These are phyloP conservation scores for Crithidia acanthocephali DNA, from an alignment of 208 protist genomes.

Conservation along the genomic window DNA sequence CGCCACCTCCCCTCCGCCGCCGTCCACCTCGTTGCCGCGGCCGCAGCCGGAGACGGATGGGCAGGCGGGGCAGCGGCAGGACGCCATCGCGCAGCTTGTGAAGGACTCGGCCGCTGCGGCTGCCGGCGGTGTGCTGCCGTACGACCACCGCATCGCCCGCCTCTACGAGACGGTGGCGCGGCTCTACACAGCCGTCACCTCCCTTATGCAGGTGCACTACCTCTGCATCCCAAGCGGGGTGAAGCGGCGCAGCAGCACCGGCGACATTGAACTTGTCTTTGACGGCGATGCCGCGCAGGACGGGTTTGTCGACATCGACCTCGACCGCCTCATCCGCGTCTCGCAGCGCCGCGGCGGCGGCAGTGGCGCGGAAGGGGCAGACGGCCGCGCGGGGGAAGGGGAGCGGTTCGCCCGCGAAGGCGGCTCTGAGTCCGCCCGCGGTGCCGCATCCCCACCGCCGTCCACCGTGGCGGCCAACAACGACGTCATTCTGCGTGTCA, in stretches of 20 bases:
- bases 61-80: constrained; percentile 24
- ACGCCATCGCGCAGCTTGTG: constrained; percentile 39
- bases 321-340: constrained; percentile 53
- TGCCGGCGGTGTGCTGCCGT: constrained; percentile 42
- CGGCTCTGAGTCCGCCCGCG: neutral
- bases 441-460: constrained; percentile 1
- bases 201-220: constrained; percentile 80
- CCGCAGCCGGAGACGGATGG: neutral
- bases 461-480: constrained; percentile 39
- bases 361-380: neutral
- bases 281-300: constrained; percentile 48
- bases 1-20: neutral
- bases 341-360: constrained; percentile 24
- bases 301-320: constrained; percentile 73
- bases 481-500: constrained; percentile 69
- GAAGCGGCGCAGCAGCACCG: constrained; percentile 43
- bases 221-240: constrained; percentile 55
- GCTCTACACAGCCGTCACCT: constrained; percentile 68
- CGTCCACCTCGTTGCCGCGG: neutral
- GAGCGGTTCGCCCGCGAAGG: constrained; percentile 16
- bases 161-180: constrained; percentile 70
- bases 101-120: constrained; percentile 28
- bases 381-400: neutral
- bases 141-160: constrained; percentile 71
- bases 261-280: constrained; percentile 67